Conservation (phyloP, 306 rosid genomes). For the Corylus americana region DNA sequence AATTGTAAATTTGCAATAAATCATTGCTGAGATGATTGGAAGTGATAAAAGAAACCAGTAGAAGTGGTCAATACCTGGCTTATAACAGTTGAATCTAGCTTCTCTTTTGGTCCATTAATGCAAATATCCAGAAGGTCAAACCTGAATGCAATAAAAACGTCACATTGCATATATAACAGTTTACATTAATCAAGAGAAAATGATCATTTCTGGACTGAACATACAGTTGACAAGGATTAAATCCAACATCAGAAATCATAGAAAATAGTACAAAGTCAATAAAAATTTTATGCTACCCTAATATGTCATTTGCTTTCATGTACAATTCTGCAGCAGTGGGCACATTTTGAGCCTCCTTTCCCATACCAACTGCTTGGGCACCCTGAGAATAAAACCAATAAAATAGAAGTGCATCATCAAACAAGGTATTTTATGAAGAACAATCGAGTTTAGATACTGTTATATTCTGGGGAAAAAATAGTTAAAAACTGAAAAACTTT, state of each 20-base stretch:
- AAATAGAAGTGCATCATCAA: constrained; percentile 10
- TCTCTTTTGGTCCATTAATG: constrained; percentile 90
- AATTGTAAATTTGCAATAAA: constrained; percentile 2
- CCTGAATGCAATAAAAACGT: constrained; percentile 38
- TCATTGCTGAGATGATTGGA: not conserved
- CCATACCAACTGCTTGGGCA: constrained; percentile 98
- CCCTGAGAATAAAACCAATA: constrained; percentile 51
- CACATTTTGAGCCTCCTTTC: constrained; percentile 84
- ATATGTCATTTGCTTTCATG: constrained; percentile 73
- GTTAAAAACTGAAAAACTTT: not conserved
- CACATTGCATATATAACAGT: not conserved
- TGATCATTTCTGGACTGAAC: not conserved
- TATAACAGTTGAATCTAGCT: constrained; percentile 82
- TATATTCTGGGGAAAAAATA: too few species aligned
- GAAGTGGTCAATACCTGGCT: constrained; percentile 64
- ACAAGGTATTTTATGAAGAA: not conserved
- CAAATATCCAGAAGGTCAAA: constrained; percentile 95
- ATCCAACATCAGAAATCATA: not conserved
- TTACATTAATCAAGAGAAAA: not conserved
- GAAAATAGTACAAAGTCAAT: not conserved
- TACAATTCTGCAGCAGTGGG: constrained; percentile 73
- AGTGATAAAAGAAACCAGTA: not conserved
- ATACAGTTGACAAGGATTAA: not conserved
- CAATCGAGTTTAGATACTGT: not conserved
- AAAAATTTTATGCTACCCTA: constrained; percentile 52